These are phyloP conservation scores for Hippophae rhamnoides DNA, from an alignment of 306 rosid genomes.

Conservation along the genomic window DNA sequence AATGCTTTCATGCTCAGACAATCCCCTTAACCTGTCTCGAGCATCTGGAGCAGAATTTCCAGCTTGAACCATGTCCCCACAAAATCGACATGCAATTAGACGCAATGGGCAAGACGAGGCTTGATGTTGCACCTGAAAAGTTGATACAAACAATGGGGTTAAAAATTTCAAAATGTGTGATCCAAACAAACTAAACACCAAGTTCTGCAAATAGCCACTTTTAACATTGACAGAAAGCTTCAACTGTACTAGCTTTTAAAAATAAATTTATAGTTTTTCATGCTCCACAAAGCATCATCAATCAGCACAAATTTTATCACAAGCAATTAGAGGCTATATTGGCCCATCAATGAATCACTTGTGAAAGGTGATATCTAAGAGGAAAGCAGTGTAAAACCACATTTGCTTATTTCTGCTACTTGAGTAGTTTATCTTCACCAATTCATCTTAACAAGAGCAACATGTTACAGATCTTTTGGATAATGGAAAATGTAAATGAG, in stretches of 20 bases:
- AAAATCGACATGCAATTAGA: slow-evolving; percentile 65
- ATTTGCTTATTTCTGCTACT: too few relatives aligned
- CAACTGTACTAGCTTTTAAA: neutral
- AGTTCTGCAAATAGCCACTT: neutral
- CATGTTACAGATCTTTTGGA: too few relatives aligned
- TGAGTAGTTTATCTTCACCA: too few relatives aligned
- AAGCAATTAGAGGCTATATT: neutral
- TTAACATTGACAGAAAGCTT: neutral
- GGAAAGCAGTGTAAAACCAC: too few relatives aligned
- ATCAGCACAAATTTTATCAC: neutral
- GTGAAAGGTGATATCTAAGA: too few relatives aligned
- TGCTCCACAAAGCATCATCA: neutral
- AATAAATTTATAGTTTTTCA: neutral
- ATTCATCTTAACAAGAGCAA: too few relatives aligned
- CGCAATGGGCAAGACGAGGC: slow-evolving; percentile 66
- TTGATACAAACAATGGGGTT: slow-evolving; percentile 7
- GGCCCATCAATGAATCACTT: neutral
- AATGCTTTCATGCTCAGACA: slow-evolving; percentile 83
- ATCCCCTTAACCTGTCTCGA: slow-evolving; percentile 78
- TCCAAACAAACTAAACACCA: neutral
- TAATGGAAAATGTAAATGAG: too few relatives aligned
- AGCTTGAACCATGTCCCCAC: slow-evolving; percentile 98
- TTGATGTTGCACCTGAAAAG: slow-evolving; percentile 74
- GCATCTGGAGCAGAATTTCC: slow-evolving; percentile 66
- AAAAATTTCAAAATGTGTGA: neutral